Base-by-base conservation (phyloP, 2,329 filamentous ascomycete species). In the Colletotrichum trifolii region DNA sequence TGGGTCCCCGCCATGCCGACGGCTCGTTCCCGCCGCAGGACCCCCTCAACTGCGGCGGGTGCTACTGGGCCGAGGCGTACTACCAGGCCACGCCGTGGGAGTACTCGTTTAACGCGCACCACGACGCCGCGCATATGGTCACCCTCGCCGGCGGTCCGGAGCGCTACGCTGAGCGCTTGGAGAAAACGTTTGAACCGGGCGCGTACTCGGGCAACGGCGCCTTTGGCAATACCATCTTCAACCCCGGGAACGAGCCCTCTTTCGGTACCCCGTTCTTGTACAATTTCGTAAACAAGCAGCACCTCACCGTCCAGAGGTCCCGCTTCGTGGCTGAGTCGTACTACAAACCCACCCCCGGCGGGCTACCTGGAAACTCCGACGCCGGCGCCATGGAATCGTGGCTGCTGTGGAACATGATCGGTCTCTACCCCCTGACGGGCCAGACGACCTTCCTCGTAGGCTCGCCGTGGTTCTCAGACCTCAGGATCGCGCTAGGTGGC, bases 311-410 rank as follows among this genome's bases (percentile, higher is more conserved):
- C 15, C 73, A 82, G 60, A 82, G 84, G 66, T 86, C 85, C 48
- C 85, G 90, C 54, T 78, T 78, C 58, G 80, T 89, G 49, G 88
- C 88, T 36, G 85, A 87, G 68, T 75, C 78, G 12, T 87, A 86
- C 76, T 91, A 91, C 75, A 80, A 78, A 53, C 79, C 84, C 1
- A 83, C 83, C 0, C 78, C 80, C 0, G 72, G 71, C 8, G 90
- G 90, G 0, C 79, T 92, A 0, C 90, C 90, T 0, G 90, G 90
- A 0, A 92, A 92, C 74, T 88, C 85, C 48, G 90, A 92, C 73
- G 89, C 88, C 2, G 90, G 90, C 7, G 88, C 90, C 12, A 91
- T 92, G 89, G 88, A 92, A 72, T 87, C 85, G 8, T 91, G 88
- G 86, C 75, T 90, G 3, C 75, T 91, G 8, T 92, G 89, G 86